Conservation (phyloP, 1,284 basidiomycete species). For the Prillingera fragicola region DNA sequence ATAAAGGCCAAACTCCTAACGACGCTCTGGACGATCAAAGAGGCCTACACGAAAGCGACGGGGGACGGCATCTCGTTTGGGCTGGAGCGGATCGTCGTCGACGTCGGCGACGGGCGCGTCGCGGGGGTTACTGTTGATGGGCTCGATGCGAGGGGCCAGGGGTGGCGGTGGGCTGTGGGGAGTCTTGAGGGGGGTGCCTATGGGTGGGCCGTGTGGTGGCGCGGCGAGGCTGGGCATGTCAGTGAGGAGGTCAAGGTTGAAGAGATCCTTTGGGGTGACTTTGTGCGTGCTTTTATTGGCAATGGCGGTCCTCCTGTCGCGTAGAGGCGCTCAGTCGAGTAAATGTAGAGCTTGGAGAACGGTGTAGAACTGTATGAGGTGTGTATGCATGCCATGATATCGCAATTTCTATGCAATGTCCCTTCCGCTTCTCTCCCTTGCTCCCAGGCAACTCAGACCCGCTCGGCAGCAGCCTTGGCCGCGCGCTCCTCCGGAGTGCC, state of each 20-base stretch:
- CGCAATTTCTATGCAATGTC: too few relatives aligned
- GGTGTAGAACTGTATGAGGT: too few relatives aligned
- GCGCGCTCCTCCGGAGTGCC: conserved; percentile 3
- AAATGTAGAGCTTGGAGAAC: too few relatives aligned
- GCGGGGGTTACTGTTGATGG: conserved; percentile 31
- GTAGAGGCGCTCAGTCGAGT: too few relatives aligned
- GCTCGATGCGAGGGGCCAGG: conserved; percentile 20
- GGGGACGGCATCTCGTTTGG: conserved; percentile 42
- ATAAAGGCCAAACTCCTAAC: conserved; percentile 25
- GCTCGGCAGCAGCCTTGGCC: too few relatives aligned
- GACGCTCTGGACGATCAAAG: conserved; percentile 41
- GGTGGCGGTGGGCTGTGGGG: conserved; percentile 28
- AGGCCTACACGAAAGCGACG: conserved; percentile 40
- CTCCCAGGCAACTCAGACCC: too few relatives aligned
- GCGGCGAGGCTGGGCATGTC: conserved; percentile 17
- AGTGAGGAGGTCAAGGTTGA: conserved; percentile 8
- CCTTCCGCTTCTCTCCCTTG: too few relatives aligned
- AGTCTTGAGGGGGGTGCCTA: conserved; percentile 19
- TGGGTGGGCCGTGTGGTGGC: conserved; percentile 33
- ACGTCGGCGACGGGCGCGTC: conserved; percentile 16
- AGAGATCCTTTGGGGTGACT: conserved; percentile 24
- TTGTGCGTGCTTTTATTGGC: conserved; percentile 19
- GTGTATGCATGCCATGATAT: too few relatives aligned
- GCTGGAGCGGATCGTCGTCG: conserved; percentile 35
- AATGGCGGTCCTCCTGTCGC: too few relatives aligned